phyloP scores from a whole-genome alignment of 208 protist species.

The Trypanosoma brucei region DNA sequence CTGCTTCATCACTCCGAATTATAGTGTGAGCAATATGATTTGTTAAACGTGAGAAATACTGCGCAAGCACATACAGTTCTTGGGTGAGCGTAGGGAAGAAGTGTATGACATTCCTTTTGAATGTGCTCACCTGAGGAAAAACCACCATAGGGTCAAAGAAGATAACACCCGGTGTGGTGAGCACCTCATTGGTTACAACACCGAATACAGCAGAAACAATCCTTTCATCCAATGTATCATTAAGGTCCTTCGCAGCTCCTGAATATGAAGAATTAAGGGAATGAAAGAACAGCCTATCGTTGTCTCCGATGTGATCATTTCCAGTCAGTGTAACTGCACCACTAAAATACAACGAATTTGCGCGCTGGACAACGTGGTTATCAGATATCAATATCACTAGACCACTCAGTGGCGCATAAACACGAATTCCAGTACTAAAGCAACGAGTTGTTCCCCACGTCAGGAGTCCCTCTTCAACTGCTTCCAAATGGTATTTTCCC shows the following conservation, averaged over 20 bases:
- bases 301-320: not conserved
- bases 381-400: not conserved
- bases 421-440: not conserved
- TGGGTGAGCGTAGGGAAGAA: constrained; percentile 31
- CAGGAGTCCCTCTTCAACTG: not conserved
- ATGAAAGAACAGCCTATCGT: not conserved
- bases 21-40: not conserved
- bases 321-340: not conserved
- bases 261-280: not conserved
- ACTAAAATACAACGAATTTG: not conserved
- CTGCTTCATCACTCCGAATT: constrained; percentile 3
- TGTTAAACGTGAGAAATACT: not conserved
- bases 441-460: not conserved
- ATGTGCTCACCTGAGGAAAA: not conserved
- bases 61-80: constrained; percentile 19
- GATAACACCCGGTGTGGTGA: not conserved
- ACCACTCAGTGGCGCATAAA: not conserved
- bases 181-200: not conserved
- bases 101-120: constrained; percentile 21
- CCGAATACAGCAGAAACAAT: not conserved
- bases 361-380: not conserved
- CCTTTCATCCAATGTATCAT: not conserved
- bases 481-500: not conserved
- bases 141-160: not conserved
- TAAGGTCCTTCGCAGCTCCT: not conserved